phyloP scores from a whole-genome alignment of 345 rosid species.

The Sisymbrium irio region DNA sequence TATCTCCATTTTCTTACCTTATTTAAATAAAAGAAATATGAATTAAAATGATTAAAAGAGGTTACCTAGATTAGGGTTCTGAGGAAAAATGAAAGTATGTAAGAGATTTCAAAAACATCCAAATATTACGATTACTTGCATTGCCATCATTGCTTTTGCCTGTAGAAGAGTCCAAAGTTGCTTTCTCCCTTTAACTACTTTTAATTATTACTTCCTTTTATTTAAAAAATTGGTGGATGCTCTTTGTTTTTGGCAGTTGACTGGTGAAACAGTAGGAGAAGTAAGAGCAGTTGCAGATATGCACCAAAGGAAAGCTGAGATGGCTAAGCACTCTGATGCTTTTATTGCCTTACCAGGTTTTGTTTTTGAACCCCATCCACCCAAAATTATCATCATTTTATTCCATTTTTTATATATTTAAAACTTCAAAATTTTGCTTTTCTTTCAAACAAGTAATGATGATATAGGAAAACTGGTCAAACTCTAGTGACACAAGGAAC shows the following conservation, averaged over 20 bases:
- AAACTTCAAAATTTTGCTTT: not conserved
- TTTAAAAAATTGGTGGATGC: slow-evolving; percentile 13
- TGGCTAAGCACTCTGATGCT: slow-evolving; percentile 99
- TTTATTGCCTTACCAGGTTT: slow-evolving; percentile 99
- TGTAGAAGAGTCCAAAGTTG: slow-evolving; percentile 42
- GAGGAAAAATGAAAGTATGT: not conserved
- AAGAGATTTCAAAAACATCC: slow-evolving; percentile 16
- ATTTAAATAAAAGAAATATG: slow-evolving; percentile 1
- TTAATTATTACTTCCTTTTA: slow-evolving; percentile 30
- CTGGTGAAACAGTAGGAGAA: slow-evolving; percentile 99
- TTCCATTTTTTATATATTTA: not conserved
- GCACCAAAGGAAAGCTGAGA: slow-evolving; percentile 99
- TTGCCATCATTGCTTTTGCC: slow-evolving; percentile 38
- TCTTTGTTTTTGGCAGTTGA: slow-evolving; percentile 59
- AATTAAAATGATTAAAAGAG: slow-evolving; percentile 15
- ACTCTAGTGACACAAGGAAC: slow-evolving; percentile 15
- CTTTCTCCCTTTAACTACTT: slow-evolving; percentile 36
- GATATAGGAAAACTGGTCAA: slow-evolving; percentile 17
- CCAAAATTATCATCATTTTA: slow-evolving; percentile 23
- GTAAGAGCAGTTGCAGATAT: slow-evolving; percentile 99
- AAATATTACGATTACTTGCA: slow-evolving; percentile 30
- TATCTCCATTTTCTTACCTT: not conserved
- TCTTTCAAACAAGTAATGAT: slow-evolving; percentile 32
- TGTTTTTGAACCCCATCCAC: slow-evolving; percentile 41
- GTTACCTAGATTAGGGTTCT: slow-evolving; percentile 26